A percentile compares a stretch with the other conserved stretches of the same genome.
Evolutionary conservation across 805 yeast genomes (phyloP).

Genomic region (Schwanniomyces polymorphus): DNA sequence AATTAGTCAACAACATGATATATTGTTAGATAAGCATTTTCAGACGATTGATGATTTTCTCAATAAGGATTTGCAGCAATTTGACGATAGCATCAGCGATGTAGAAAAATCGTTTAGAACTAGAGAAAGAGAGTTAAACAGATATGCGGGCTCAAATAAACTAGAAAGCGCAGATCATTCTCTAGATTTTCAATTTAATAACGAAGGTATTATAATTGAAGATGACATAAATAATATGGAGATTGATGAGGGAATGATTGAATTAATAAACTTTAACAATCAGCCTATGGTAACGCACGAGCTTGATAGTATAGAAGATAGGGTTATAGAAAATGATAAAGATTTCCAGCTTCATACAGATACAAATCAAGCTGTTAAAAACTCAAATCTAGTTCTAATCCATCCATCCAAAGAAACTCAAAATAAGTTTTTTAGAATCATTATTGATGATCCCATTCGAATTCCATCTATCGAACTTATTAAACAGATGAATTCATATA

Average conservation of each 20-base stretch:
- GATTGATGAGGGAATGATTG: conserved; percentile 1
- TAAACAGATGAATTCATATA: not conserved
- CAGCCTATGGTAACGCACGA: not conserved
- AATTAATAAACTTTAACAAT: not conserved
- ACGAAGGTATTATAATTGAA: conserved; percentile 13
- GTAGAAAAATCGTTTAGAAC: conserved; percentile 4
- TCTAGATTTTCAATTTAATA: conserved; percentile 21
- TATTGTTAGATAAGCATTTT: conserved; percentile 2
- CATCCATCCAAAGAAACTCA: conserved; percentile 1
- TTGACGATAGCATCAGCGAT: conserved; percentile 7
- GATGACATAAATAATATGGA: not conserved
- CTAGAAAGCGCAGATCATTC: conserved; percentile 1
- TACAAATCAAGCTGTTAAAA: not conserved
- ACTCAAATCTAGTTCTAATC: not conserved
- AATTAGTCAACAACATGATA: not conserved
- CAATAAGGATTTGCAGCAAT: conserved; percentile 10
- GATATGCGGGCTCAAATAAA: not conserved
- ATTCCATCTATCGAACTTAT: not conserved
- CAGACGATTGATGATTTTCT: conserved; percentile 12
- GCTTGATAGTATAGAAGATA: conserved; percentile 1
- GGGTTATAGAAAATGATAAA: conserved; percentile 6
- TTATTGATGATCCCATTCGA: conserved; percentile 5
- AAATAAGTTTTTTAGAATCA: not conserved
- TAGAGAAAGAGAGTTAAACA: not conserved
- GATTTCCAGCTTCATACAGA: conserved; percentile 6